Evolutionary conservation across 2,329 filamentous ascomycete species (phyloP).

Genomic region (Calonectria hongkongensis): DNA sequence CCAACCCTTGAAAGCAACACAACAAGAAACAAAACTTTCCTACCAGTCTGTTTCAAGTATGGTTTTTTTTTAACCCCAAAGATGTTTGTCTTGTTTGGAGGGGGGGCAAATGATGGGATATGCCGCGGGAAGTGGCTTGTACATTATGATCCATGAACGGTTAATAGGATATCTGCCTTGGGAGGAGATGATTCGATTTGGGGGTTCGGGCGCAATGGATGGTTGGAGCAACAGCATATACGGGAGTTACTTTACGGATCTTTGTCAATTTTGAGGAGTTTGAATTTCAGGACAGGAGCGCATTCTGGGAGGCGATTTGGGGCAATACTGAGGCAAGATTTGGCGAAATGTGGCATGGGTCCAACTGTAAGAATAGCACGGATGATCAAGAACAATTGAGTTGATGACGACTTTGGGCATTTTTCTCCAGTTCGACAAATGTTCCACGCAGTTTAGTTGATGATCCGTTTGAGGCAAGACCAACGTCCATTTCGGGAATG

Average conservation of each 20-base stretch:
- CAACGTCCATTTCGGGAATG: slow-evolving; percentile 22
- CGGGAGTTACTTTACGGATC: slow-evolving; percentile 6
- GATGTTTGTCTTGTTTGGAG: slow-evolving; percentile 9
- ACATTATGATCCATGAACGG: slow-evolving; percentile 36
- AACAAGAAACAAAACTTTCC: slow-evolving; percentile 9
- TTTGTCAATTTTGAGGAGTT: slow-evolving; percentile 19
- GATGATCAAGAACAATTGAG: slow-evolving; percentile 12
- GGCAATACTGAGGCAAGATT: not conserved
- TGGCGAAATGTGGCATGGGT: not conserved
- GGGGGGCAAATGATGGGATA: not conserved
- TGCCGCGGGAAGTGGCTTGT: slow-evolving; percentile 32
- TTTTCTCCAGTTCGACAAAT: not conserved
- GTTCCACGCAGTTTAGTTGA: too few relatives aligned
- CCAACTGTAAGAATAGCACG: slow-evolving; percentile 31
- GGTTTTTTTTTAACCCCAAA: not conserved
- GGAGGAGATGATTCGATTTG: slow-evolving; percentile 23
- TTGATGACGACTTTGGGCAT: not conserved
- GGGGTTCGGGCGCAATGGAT: slow-evolving; percentile 28
- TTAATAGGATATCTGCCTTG: slow-evolving; percentile 30
- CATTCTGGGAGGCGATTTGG: not conserved
- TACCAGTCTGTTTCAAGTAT: slow-evolving; percentile 25
- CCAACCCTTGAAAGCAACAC: slow-evolving; percentile 25
- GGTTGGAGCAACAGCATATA: slow-evolving; percentile 25
- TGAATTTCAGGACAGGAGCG: slow-evolving; percentile 18
- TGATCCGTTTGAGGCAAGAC: slow-evolving; percentile 12